Percentiles rank a stretch among this genome's conserved stretches.
Conservation (phyloP, 2,329 filamentous ascomycete species). For the Xylariaceae sp. region DNA sequence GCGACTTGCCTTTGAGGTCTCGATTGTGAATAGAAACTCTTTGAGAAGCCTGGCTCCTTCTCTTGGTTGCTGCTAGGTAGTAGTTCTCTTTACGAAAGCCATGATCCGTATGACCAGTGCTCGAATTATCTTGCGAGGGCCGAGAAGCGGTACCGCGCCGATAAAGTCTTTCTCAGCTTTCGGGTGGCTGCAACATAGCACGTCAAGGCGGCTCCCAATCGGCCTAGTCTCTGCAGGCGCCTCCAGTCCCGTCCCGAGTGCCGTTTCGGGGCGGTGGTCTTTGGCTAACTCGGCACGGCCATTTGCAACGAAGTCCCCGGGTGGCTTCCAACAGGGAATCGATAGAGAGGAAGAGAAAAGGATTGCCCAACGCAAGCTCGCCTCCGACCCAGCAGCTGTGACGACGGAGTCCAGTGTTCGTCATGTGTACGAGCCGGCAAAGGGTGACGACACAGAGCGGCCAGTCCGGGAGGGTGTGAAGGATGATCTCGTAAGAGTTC, state of each 20-base stretch:
- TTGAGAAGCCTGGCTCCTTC: no score
- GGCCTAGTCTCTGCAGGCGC: no score
- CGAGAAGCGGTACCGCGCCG: constrained; percentile 14
- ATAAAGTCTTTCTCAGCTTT: constrained; percentile 12
- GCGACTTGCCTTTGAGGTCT: no score
- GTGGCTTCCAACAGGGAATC: constrained; percentile 31
- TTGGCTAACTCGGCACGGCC: constrained; percentile 21
- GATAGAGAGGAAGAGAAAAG: constrained; percentile 53
- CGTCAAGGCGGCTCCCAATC: not conserved
- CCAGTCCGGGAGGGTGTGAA: constrained; percentile 34
- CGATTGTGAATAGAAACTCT: no score
- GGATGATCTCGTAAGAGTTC: constrained; percentile 50
- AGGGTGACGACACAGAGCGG: constrained; percentile 16
- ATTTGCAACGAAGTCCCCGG: constrained; percentile 27
- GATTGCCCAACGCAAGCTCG: constrained; percentile 49
- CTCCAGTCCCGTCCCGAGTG: constrained; percentile 4
- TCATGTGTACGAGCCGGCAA: constrained; percentile 40
- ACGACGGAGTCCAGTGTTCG: constrained; percentile 52
- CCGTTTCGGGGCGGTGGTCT: constrained; percentile 3
- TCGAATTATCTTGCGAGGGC: constrained; percentile 20
- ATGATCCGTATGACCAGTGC: constrained; percentile 26
- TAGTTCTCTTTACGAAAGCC: not conserved
- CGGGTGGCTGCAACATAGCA: not conserved
- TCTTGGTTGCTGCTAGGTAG: not conserved
- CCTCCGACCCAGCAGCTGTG: constrained; percentile 55